phyloP scores from a whole-genome alignment of 192 early-diverging fungal genomes.

The Gorgonomyces haynaldii region DNA sequence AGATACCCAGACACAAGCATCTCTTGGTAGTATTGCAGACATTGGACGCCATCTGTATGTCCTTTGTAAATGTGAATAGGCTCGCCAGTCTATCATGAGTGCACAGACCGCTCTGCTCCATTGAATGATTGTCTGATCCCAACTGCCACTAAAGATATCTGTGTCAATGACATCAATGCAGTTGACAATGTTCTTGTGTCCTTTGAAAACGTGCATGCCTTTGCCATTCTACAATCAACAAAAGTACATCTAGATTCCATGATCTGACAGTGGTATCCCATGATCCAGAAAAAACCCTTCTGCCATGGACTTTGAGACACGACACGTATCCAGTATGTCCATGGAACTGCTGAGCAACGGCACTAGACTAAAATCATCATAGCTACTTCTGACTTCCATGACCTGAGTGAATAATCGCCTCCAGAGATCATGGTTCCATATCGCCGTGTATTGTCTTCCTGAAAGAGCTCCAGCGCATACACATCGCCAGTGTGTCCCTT shows the following conservation, averaged over 20 bases:
- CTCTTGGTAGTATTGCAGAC: slow-evolving; percentile 30
- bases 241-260: slow-evolving; percentile 36
- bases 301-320: slow-evolving; percentile 31
- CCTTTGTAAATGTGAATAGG: slow-evolving; percentile 26
- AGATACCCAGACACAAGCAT: slow-evolving; percentile 22
- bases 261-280: slow-evolving; percentile 40
- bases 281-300: slow-evolving; percentile 34
- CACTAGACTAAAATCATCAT: slow-evolving; percentile 4
- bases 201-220: slow-evolving; percentile 43
- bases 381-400: slow-evolving; percentile 33
- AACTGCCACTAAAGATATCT: slow-evolving; percentile 39
- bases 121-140: slow-evolving; percentile 42
- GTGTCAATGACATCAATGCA: slow-evolving; percentile 40
- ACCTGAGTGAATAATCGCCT: slow-evolving; percentile 31
- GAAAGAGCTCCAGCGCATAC: slow-evolving; percentile 26
- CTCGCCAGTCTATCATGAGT: slow-evolving; percentile 31
- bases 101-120: slow-evolving; percentile 37
- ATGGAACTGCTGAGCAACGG: slow-evolving; percentile 8
- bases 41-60: slow-evolving; percentile 44
- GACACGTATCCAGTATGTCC: slow-evolving; percentile 35
- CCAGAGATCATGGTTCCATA: slow-evolving; percentile 26
- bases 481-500: slow-evolving; percentile 32
- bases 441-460: slow-evolving; percentile 1
- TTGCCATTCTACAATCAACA: slow-evolving; percentile 20
- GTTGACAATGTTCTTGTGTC: slow-evolving; percentile 42